phyloP scores from a whole-genome alignment of 768 basidiomycete genomes.

The Leccinum uliginosum region DNA sequence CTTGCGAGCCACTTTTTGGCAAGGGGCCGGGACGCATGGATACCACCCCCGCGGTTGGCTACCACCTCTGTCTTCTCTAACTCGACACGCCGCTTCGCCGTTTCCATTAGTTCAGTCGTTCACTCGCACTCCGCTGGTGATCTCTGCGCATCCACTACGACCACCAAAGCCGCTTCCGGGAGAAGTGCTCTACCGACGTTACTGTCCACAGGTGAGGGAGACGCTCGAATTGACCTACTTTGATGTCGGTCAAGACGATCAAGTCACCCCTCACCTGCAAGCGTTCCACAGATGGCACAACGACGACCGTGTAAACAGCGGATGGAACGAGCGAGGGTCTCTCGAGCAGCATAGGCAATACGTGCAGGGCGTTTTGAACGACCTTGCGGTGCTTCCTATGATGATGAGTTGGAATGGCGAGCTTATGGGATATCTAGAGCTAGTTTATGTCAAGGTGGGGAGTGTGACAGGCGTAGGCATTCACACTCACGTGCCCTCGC shows the following conservation, averaged over 20 bases:
- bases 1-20: conserved; percentile 44
- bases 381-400: conserved; percentile 37
- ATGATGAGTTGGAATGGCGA: conserved; percentile 47
- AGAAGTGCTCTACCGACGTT: conserved; percentile 38
- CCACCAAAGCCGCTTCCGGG: conserved; percentile 42
- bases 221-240: conserved; percentile 28
- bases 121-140: conserved; percentile 44
- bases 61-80: conserved; percentile 28
- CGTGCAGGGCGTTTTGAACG: conserved; percentile 30
- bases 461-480: neutral
- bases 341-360: conserved; percentile 42
- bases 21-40: conserved; percentile 40
- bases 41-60: conserved; percentile 32
- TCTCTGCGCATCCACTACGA: conserved; percentile 48
- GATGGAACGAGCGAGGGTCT: conserved; percentile 45
- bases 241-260: conserved; percentile 16
- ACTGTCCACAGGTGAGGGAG: conserved; percentile 32
- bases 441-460: conserved; percentile 44
- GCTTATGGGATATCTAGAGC: conserved; percentile 41
- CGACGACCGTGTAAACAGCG: conserved; percentile 39
- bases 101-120: conserved; percentile 39
- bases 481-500: neutral
- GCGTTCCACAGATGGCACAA: conserved; percentile 50
- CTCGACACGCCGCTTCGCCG: conserved; percentile 15
- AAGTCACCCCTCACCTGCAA: conserved; percentile 33